These are phyloP conservation scores for Cystoderma amianthinum DNA, from an alignment of 768 basidiomycete genomes.

Conservation along the genomic window DNA sequence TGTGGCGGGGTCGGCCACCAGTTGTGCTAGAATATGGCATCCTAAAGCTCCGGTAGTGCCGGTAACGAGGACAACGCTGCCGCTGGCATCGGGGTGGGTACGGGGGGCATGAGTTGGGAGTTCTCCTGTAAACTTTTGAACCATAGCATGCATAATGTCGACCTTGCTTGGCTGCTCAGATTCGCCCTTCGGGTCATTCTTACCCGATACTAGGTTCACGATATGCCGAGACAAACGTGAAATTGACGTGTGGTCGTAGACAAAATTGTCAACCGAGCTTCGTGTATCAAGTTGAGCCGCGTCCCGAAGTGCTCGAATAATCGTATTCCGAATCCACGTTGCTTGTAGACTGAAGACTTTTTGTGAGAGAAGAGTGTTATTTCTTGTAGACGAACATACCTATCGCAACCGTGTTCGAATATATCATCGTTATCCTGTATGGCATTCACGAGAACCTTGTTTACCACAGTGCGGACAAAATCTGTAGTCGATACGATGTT, in stretches of 20 bases:
- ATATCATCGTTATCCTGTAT: constrained; percentile 26
- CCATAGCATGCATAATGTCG: constrained; percentile 13
- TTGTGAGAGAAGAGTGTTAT: neutral
- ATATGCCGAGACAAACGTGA: constrained; percentile 7
- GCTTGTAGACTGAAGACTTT: constrained; percentile 22
- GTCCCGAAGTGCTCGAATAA: constrained; percentile 14
- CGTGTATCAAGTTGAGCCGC: constrained; percentile 1
- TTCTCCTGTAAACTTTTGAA: constrained; percentile 14
- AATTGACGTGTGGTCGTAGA: constrained; percentile 13
- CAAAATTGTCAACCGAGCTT: constrained; percentile 8
- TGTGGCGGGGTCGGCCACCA: constrained; percentile 17
- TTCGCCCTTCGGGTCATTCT: neutral
- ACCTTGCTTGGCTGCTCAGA: constrained; percentile 2
- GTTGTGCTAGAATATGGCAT: constrained; percentile 20
- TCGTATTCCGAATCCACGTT: constrained; percentile 25
- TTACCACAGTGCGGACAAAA: constrained; percentile 24
- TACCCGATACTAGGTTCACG: neutral
- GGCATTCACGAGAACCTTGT: constrained; percentile 15
- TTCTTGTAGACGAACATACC: constrained; percentile 14
- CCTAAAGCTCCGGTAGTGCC: constrained; percentile 31
- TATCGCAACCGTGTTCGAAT: constrained; percentile 33
- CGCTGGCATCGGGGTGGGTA: neutral
- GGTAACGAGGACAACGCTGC: constrained; percentile 23
- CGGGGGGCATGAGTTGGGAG: constrained; percentile 7
- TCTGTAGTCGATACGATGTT: constrained; percentile 8